phyloP scores from a whole-genome alignment of 257 asterid species.

The Capsicum rhomboideum region DNA sequence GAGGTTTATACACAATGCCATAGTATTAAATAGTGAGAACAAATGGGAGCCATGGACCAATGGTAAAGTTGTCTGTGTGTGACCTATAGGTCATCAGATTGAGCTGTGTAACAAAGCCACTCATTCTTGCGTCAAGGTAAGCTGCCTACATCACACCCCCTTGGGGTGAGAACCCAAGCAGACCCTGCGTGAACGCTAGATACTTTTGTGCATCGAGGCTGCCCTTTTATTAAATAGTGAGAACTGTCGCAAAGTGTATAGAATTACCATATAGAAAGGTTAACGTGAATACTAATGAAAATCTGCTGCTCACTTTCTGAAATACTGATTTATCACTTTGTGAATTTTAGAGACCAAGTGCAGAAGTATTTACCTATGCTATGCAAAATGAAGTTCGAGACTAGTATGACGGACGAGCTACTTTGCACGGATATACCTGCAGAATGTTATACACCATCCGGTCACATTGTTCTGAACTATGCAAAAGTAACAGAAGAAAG shows the following conservation, averaged over 20 bases:
- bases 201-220: background rate
- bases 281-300: background rate
- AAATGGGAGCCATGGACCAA: background rate
- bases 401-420: slow-evolving; percentile 7
- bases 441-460: slow-evolving; percentile 7
- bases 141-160: background rate
- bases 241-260: background rate
- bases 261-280: background rate
- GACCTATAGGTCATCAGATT: background rate
- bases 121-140: background rate
- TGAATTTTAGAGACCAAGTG: background rate
- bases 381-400: slow-evolving; percentile 16
- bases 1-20: background rate
- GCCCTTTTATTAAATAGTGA: background rate
- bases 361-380: slow-evolving; percentile 22
- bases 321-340: background rate
- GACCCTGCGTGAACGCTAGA: background rate
- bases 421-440: slow-evolving; percentile 1
- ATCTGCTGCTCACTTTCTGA: background rate
- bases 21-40: background rate
- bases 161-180: too few species aligned
- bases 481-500: slow-evolving; percentile 20
- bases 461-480: slow-evolving; percentile 15
- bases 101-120: background rate
- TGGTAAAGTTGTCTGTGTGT: background rate